phyloP scores from a whole-genome alignment of 306 rosid genomes.

The Lablab purpureus region DNA sequence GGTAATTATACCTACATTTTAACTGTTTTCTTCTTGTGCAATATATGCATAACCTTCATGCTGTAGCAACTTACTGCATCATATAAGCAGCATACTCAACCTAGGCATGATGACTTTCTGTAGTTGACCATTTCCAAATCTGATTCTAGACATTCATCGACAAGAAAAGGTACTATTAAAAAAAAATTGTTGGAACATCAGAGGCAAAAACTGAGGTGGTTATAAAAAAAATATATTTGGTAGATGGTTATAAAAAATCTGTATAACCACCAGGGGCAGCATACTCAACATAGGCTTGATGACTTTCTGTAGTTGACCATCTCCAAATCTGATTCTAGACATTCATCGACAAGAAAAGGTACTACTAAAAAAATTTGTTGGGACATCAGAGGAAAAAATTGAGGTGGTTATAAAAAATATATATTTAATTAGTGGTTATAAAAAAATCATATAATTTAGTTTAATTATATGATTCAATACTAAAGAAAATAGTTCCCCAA shows the following conservation, averaged over 20 bases:
- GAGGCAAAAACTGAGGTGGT: conserved; percentile 12
- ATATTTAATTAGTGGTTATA: neutral
- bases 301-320: conserved; percentile 38
- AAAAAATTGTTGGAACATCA: conserved; percentile 24
- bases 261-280: neutral
- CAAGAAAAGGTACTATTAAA: conserved; percentile 8
- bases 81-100: conserved; percentile 24
- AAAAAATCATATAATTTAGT: conserved; percentile 2
- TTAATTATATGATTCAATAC: neutral
- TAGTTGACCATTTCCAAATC: conserved; percentile 34
- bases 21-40: conserved; percentile 7
- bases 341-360: conserved; percentile 3
- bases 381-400: conserved; percentile 31
- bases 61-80: conserved; percentile 17
- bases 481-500: neutral
- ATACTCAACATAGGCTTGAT: conserved; percentile 16
- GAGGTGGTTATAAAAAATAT: neutral
- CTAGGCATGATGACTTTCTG: conserved; percentile 16
- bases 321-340: conserved; percentile 29
- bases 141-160: conserved; percentile 22
- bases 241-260: neutral
- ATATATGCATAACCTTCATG: conserved; percentile 12
- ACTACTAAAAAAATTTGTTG: neutral
- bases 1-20: conserved; percentile 60
- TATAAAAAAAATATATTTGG: neutral